Evolutionary conservation across 164 flowering plant genomes (phyloP).

Genomic region (Vitis riparia): DNA sequence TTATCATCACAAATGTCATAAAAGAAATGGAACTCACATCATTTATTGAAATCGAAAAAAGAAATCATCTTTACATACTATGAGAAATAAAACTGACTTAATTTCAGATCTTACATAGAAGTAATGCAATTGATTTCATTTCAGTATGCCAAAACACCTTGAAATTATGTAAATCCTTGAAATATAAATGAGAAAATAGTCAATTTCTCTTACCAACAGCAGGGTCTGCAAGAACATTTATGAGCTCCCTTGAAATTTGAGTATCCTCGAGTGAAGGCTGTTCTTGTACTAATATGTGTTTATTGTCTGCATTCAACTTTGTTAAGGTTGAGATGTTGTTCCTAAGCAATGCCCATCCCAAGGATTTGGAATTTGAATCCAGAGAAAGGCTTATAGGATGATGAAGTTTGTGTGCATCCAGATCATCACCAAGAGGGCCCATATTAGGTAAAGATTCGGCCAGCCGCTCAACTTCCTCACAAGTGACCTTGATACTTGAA

Average conservation of each 20-base stretch:
- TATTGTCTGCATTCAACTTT: constrained; percentile 22
- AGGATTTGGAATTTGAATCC: constrained; percentile 39
- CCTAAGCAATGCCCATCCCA: constrained; percentile 20
- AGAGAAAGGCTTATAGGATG: constrained; percentile 51
- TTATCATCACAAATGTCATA: background rate
- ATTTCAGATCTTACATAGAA: background rate
- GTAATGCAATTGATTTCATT: background rate
- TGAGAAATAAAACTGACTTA: background rate
- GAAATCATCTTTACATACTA: background rate
- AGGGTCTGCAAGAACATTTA: constrained; percentile 21
- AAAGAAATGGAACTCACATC: background rate
- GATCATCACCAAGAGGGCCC: constrained; percentile 28
- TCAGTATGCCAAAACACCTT: background rate
- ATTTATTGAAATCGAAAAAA: constrained; percentile 1
- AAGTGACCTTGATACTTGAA: constrained; percentile 17
- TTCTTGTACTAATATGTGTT: constrained; percentile 20
- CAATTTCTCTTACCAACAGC: constrained; percentile 53
- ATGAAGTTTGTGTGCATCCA: constrained; percentile 21
- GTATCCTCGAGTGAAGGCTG: constrained; percentile 17
- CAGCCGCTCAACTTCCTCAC: constrained; percentile 24
- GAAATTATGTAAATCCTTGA: background rate
- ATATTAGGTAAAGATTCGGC: constrained; percentile 60
- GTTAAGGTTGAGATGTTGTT: constrained; percentile 25
- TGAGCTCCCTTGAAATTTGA: constrained; percentile 16
- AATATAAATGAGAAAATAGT: background rate